Percentiles rank a stretch among this genome's conserved stretches.
Evolutionary conservation across 2,329 filamentous ascomycete genomes (phyloP).

Genomic region (Arthrocladium fulminans): DNA sequence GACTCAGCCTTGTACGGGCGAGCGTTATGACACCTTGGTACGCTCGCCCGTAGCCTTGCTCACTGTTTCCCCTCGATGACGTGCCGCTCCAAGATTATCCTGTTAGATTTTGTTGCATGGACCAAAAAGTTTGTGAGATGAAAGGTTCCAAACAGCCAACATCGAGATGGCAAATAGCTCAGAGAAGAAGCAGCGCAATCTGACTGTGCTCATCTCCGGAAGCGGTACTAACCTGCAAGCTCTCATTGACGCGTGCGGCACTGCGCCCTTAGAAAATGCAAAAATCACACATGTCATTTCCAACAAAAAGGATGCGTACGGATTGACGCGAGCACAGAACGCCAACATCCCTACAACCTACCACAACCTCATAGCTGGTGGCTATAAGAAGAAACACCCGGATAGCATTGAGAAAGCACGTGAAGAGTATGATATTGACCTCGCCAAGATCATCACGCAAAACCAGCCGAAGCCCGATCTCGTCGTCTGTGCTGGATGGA

Average conservation of each 20-base stretch:
- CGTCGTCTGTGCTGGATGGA: constrained; percentile 76
- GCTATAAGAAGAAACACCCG: constrained; percentile 61
- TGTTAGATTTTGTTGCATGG: too few relatives aligned
- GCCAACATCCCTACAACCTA: constrained; percentile 64
- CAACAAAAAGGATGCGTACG: constrained; percentile 56
- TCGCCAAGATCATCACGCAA: constrained; percentile 58
- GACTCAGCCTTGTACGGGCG: neutral
- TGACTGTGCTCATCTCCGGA: constrained; percentile 63
- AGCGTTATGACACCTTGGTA: too few relatives aligned
- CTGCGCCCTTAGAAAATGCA: constrained; percentile 41
- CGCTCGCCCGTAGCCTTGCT: too few relatives aligned
- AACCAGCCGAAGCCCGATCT: constrained; percentile 54
- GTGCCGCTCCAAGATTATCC: too few relatives aligned
- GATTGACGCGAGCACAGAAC: constrained; percentile 51
- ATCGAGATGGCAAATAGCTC: neutral
- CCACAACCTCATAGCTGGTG: constrained; percentile 62
- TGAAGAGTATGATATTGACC: constrained; percentile 62
- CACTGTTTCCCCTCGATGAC: too few relatives aligned
- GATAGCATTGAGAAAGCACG: constrained; percentile 47
- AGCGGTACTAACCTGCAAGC: constrained; percentile 73
- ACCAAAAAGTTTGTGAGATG: too few relatives aligned
- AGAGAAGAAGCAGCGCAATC: constrained; percentile 9
- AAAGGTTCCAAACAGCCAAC: neutral
- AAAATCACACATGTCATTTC: constrained; percentile 57
- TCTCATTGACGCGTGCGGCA: constrained; percentile 54